Percentiles rank a stretch among this genome's conserved stretches.
Conservation (phyloP, 371 early-diverging fungal species). For the Mortierella sp. region DNA sequence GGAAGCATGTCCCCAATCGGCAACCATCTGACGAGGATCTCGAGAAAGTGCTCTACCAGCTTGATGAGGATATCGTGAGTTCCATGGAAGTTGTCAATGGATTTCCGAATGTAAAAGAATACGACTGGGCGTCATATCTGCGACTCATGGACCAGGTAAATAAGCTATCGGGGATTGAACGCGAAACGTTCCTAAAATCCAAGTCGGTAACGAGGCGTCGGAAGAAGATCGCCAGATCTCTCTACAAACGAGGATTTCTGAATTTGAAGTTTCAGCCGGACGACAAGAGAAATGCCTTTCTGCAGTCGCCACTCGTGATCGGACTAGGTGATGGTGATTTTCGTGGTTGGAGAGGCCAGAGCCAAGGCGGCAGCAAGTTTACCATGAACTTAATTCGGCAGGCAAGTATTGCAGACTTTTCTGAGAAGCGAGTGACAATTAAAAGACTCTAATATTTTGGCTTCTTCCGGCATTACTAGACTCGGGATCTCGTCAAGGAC, state of each 20-base stretch:
- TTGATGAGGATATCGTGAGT: constrained; percentile 18
- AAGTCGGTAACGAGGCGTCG: constrained; percentile 29
- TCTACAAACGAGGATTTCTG: constrained; percentile 29
- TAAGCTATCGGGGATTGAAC: constrained; percentile 7
- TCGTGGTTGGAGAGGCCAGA: constrained; percentile 27
- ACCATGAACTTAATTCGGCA: constrained; percentile 27
- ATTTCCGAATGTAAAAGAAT: constrained; percentile 21
- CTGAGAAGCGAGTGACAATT: constrained; percentile 5
- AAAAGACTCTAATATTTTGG: constrained; percentile 22
- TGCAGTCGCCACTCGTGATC: constrained; percentile 27
- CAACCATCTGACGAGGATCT: constrained; percentile 25
- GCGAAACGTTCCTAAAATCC: constrained; percentile 23
- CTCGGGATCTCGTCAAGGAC: constrained; percentile 23
- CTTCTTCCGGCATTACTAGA: constrained; percentile 12
- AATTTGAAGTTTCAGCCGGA: constrained; percentile 16
- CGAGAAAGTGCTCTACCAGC: constrained; percentile 7
- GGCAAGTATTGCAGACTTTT: no score
- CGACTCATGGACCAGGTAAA: constrained; percentile 23
- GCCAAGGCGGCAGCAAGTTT: constrained; percentile 21
- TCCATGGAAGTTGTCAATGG: constrained; percentile 20
- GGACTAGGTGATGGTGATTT: constrained; percentile 30
- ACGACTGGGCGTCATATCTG: constrained; percentile 21
- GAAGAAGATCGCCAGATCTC: constrained; percentile 19
- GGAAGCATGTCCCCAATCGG: constrained; percentile 20
- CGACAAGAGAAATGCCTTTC: constrained; percentile 21